phyloP scores from a whole-genome alignment of 2,329 filamentous ascomycete genomes.

The Huntiella savannae region DNA sequence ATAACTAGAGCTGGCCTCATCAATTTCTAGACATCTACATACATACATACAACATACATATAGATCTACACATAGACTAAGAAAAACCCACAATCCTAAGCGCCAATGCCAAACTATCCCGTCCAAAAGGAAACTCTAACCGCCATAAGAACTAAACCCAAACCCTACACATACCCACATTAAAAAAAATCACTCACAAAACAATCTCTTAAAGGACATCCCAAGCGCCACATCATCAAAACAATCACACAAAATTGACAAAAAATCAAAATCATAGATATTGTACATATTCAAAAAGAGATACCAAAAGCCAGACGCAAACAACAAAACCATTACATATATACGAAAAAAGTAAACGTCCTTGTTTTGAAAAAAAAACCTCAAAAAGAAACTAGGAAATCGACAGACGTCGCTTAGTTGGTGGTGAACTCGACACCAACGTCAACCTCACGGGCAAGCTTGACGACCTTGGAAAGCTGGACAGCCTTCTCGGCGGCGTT shows the following conservation, averaged over 20 bases:
- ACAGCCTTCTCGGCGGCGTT: conserved; percentile 94
- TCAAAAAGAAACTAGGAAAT: too few species aligned
- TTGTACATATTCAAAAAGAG: conserved; percentile 6
- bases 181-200: neutral
- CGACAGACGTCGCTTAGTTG: conserved; percentile 41
- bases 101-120: too few species aligned
- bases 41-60: too few species aligned
- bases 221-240: conserved; percentile 3
- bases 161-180: neutral
- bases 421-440: conserved; percentile 88
- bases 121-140: too few species aligned
- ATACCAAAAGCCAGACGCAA: conserved; percentile 4
- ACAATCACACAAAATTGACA: neutral
- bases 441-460: conserved; percentile 94
- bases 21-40: too few species aligned
- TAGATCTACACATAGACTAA: too few species aligned
- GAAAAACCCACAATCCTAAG: too few species aligned
- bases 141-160: neutral
- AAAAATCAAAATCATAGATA: conserved; percentile 7
- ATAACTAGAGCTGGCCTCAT: too few species aligned
- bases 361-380: neutral
- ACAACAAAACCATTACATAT: conserved; percentile 6
- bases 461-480: conserved; percentile 97
- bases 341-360: neutral
- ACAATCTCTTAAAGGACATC: neutral